phyloP scores from a whole-genome alignment of 805 yeast species.

The Metschnikowia similis region DNA sequence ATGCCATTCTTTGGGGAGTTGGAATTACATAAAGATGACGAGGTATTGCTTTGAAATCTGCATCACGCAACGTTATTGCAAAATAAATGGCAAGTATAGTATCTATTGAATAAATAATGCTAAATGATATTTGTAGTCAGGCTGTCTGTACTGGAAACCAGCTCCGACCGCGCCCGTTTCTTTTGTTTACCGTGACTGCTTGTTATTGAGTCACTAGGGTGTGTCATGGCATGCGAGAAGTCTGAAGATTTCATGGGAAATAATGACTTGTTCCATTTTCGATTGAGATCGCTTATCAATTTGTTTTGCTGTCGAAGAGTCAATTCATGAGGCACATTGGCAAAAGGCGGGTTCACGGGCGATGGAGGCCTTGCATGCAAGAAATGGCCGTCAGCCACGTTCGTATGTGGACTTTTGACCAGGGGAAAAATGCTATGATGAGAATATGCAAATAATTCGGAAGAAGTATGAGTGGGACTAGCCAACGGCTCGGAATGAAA shows the following conservation, averaged over 20 bases:
- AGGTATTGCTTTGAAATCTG: conserved; percentile 20
- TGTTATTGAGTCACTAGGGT: neutral
- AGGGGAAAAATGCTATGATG: neutral
- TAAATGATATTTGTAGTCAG: conserved; percentile 5
- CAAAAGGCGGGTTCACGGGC: neutral
- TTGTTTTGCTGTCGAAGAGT: conserved; percentile 29
- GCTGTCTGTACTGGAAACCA: conserved; percentile 18
- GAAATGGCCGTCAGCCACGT: neutral
- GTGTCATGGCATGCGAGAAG: neutral
- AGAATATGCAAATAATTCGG: conserved; percentile 2
- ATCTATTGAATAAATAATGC: conserved; percentile 3
- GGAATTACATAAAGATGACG: conserved; percentile 27
- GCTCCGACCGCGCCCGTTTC: conserved; percentile 18
- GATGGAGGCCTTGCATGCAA: conserved; percentile 2
- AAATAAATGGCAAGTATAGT: neutral
- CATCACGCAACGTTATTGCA: neutral
- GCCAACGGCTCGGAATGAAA: neutral
- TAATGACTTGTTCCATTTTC: conserved; percentile 37
- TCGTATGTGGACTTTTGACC: neutral
- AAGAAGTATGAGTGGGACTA: neutral
- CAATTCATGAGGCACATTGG: conserved; percentile 1
- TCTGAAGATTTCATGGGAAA: conserved; percentile 1
- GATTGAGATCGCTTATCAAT: conserved; percentile 32
- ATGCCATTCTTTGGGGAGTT: conserved; percentile 57
- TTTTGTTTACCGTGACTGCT: conserved; percentile 1